phyloP scores from a whole-genome alignment of 2,329 filamentous ascomycete species.

The Pochonia chlamydosporia region DNA sequence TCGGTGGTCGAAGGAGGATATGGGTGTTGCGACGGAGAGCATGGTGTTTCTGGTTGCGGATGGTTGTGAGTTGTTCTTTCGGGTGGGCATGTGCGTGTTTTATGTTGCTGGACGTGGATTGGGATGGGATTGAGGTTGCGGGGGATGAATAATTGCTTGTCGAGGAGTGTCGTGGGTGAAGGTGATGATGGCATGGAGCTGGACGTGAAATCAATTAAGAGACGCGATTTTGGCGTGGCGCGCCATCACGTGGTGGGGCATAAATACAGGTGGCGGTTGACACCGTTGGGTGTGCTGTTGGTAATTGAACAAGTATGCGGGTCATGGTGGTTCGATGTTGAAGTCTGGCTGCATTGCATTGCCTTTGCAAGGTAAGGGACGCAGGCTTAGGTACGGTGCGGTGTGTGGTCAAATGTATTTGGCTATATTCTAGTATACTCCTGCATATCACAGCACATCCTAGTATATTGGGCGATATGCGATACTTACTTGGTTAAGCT shows the following conservation, averaged over 20 bases:
- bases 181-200: background rate
- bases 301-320: no score
- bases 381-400: no score
- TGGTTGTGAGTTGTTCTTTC: background rate
- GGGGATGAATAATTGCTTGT: background rate
- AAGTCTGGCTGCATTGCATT: no score
- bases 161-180: no score
- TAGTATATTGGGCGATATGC: no score
- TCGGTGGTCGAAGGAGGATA: slow-evolving; percentile 40
- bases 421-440: no score
- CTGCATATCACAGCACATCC: no score
- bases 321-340: no score
- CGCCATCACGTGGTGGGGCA: slow-evolving; percentile 24
- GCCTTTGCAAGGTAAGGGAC: no score
- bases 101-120: background rate
- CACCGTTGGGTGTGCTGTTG: background rate
- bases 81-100: slow-evolving; percentile 3
- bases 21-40: slow-evolving; percentile 36
- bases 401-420: no score
- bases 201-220: slow-evolving; percentile 6
- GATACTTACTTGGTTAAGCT: no score
- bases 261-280: background rate
- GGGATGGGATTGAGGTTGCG: background rate
- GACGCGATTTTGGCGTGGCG: slow-evolving; percentile 21
- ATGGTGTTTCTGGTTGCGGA: slow-evolving; percentile 25